Evolutionary conservation across 2,329 filamentous ascomycete genomes (phyloP).

Genomic region (Trichoderma semiorbis): DNA sequence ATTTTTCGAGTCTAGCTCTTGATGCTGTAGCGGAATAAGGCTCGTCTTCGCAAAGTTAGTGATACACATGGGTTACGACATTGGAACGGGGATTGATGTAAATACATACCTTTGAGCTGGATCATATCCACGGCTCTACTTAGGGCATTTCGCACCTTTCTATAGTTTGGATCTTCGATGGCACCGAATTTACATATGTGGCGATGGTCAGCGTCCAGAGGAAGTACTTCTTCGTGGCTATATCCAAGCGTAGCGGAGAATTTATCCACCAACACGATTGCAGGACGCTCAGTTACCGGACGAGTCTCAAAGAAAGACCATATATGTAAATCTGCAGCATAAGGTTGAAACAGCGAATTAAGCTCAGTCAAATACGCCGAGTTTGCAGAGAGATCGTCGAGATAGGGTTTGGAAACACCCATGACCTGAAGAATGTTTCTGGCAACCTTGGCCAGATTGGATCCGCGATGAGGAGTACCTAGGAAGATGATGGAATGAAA

Average conservation of each 20-base stretch:
- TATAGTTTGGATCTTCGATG: not conserved
- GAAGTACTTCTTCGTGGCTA: not conserved
- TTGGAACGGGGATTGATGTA: not conserved
- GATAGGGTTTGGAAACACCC: not conserved
- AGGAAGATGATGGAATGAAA: conserved; percentile 15
- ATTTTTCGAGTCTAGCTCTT: not conserved
- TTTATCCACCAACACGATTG: not conserved
- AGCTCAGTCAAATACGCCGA: not conserved
- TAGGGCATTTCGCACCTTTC: not conserved
- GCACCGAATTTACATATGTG: not conserved
- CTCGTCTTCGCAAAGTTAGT: not conserved
- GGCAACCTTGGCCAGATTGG: not conserved
- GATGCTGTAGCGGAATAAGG: not conserved
- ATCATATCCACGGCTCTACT: not conserved
- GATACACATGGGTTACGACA: not conserved
- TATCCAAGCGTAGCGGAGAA: not conserved
- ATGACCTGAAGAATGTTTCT: not conserved
- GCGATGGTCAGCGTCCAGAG: not conserved
- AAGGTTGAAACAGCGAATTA: not conserved
- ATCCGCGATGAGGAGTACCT: conserved; percentile 13
- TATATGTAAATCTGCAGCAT: not conserved
- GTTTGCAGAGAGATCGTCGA: not conserved
- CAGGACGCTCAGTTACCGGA: not conserved
- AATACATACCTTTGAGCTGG: not conserved
- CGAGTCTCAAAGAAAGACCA: conserved; percentile 13